Evolutionary conservation across 306 rosid species (phyloP), one percentile per base, ranked within the genome.

Genomic region (Lupinus albus): DNA sequence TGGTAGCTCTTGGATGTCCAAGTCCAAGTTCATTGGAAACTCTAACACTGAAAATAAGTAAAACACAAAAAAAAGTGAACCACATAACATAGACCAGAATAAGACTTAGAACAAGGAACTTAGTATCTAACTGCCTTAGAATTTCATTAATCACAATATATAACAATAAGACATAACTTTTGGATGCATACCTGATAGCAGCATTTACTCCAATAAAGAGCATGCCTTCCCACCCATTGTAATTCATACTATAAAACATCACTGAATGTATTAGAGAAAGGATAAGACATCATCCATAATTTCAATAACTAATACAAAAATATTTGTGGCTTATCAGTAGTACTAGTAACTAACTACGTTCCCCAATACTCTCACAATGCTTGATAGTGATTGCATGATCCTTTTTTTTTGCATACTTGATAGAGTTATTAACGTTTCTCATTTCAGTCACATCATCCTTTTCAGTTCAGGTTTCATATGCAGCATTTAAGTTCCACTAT

Each of bases 181-280:
- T 20, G 51, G 67, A 35, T 53, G 12, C 70, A 44, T 82, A 88
- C 97, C 99, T 82, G 45, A 93, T 73, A 36, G 97, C 99, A 54
- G 96, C 97, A 82, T 86, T 93, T 50, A 93, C 70, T 61, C 99
- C 99, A 61, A 93, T 74, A 75, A 90, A 93, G 67, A 93, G 7
- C 97, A 93, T 86, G 77, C 53, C 68, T 81, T 93, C 99, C 83
- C 82, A 79, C 21, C 94, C 97, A 67, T 90, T 82, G 73, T 61
- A 17, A 76, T 89, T 81, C 96, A 88, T 78, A 85, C 99, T 93
- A 79, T 11, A 73, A 75, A 42, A 62, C 42, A 80, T 44, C 73
- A 68, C 42, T 50, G 25, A 71, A 67, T 32, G 49, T 16, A 64
- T 78, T 2, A 78, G 80, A 59, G 50, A 64, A 41, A 16, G 18